These are phyloP conservation scores for Hibiscus syriacus DNA, from an alignment of 345 rosid species.

Conservation along the genomic window DNA sequence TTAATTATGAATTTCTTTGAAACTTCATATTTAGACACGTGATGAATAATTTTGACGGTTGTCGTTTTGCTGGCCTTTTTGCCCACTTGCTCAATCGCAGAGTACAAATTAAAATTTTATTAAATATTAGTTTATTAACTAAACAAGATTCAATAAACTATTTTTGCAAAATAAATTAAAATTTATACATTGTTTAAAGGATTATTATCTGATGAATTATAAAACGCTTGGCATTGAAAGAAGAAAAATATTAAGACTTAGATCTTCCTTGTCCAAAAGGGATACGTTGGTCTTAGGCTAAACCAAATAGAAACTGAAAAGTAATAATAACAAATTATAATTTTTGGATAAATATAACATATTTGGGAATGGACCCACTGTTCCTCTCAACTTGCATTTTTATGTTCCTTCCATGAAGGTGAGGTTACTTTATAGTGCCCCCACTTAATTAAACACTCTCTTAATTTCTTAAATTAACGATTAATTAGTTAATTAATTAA, in stretches of 20 bases:
- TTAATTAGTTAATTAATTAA: background rate
- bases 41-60: background rate
- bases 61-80: background rate
- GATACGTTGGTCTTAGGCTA: background rate
- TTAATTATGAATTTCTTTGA: background rate
- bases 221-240: background rate
- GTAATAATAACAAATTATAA: no score
- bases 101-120: background rate
- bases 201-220: background rate
- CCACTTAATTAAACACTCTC: background rate
- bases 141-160: background rate
- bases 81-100: slow-evolving; percentile 4
- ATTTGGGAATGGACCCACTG: background rate
- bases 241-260: no score
- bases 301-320: no score
- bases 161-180: no score
- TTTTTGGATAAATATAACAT: background rate
- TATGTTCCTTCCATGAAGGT: background rate
- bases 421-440: background rate
- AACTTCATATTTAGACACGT: slow-evolving; percentile 19
- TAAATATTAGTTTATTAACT: background rate
- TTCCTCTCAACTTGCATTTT: background rate
- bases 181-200: no score
- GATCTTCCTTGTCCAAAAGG: background rate
- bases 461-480: no score